phyloP scores from a whole-genome alignment of 2,329 filamentous ascomycete genomes.

The Pseudocercospora eumusae region DNA sequence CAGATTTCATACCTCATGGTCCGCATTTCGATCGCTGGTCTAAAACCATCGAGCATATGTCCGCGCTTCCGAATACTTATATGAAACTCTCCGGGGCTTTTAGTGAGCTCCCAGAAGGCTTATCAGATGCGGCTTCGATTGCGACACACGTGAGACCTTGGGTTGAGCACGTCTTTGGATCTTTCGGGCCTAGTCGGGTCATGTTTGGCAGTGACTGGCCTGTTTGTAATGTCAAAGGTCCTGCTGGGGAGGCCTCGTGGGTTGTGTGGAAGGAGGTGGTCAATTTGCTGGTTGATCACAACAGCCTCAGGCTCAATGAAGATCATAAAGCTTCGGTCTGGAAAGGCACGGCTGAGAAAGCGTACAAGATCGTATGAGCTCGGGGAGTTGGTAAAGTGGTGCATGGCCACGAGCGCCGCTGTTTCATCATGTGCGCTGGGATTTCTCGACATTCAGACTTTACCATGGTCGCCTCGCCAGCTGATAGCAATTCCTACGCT shows the following conservation, averaged over 20 bases:
- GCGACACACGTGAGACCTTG: constrained; percentile 68
- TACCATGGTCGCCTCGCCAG: background rate
- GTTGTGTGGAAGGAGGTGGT: constrained; percentile 73
- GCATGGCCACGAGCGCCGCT: too few relatives aligned
- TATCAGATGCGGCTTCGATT: constrained; percentile 53
- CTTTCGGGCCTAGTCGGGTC: constrained; percentile 70
- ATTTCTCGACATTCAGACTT: background rate
- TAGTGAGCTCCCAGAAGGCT: constrained; percentile 68
- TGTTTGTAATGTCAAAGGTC: constrained; percentile 72
- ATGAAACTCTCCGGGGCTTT: constrained; percentile 92
- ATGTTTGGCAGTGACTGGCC: constrained; percentile 97
- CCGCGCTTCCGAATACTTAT: constrained; percentile 66
- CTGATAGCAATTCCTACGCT: too few relatives aligned
- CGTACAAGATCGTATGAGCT: constrained; percentile 55
- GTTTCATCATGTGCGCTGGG: background rate
- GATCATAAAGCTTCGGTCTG: constrained; percentile 69
- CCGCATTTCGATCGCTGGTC: constrained; percentile 69
- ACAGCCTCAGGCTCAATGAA: constrained; percentile 52
- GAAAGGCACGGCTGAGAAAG: constrained; percentile 69
- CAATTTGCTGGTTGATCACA: constrained; percentile 58
- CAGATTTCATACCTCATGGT: constrained; percentile 55
- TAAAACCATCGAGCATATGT: constrained; percentile 66
- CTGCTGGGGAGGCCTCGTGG: constrained; percentile 65
- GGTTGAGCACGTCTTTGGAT: constrained; percentile 69
- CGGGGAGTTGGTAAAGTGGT: background rate